A percentile compares a stretch with the other conserved stretches of the same genome.
These are phyloP conservation scores for Lentinula detonsa DNA, from an alignment of 768 basidiomycete species.

Conservation along the genomic window DNA sequence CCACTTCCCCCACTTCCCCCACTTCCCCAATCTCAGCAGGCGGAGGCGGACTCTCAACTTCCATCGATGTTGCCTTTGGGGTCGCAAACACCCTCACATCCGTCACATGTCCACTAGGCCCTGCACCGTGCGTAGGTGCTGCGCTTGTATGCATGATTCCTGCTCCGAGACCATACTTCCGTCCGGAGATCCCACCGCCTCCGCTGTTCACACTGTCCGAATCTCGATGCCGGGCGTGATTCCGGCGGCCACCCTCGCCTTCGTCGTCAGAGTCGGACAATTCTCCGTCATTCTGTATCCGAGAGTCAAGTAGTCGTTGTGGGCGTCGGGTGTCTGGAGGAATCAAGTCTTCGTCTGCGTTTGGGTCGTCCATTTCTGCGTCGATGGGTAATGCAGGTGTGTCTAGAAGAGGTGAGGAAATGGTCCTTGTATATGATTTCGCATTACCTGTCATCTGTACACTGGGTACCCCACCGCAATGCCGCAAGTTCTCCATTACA, in stretches of 20 bases:
- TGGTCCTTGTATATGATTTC: background rate
- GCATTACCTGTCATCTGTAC: slow-evolving; percentile 81
- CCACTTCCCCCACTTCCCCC: background rate
- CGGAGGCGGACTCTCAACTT: background rate
- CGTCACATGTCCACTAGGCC: slow-evolving; percentile 68
- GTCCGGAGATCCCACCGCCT: slow-evolving; percentile 18
- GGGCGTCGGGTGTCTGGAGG: slow-evolving; percentile 73
- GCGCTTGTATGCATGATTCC: slow-evolving; percentile 68
- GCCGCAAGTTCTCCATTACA: slow-evolving; percentile 85
- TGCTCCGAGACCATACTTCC: slow-evolving; percentile 60
- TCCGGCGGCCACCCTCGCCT: slow-evolving; percentile 78
- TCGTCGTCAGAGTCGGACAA: slow-evolving; percentile 98
- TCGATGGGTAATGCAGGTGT: slow-evolving; percentile 84
- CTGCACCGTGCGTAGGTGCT: slow-evolving; percentile 61
- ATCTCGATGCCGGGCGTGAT: slow-evolving; percentile 56
- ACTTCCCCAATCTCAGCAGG: background rate
- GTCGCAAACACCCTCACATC: slow-evolving; percentile 37
- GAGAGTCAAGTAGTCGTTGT: slow-evolving; percentile 70
- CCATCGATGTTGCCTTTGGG: slow-evolving; percentile 3
- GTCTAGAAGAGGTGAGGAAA: slow-evolving; percentile 37
- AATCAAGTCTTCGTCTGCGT: slow-evolving; percentile 79
- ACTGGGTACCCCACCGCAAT: slow-evolving; percentile 84
- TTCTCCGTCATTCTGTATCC: slow-evolving; percentile 80
- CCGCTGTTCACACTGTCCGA: slow-evolving; percentile 35
- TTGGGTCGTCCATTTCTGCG: slow-evolving; percentile 72